A percentile compares a stretch with the other conserved stretches of the same genome.
phyloP scores from a whole-genome alignment of 768 basidiomycete species.

The Mycena rebaudengoi region DNA sequence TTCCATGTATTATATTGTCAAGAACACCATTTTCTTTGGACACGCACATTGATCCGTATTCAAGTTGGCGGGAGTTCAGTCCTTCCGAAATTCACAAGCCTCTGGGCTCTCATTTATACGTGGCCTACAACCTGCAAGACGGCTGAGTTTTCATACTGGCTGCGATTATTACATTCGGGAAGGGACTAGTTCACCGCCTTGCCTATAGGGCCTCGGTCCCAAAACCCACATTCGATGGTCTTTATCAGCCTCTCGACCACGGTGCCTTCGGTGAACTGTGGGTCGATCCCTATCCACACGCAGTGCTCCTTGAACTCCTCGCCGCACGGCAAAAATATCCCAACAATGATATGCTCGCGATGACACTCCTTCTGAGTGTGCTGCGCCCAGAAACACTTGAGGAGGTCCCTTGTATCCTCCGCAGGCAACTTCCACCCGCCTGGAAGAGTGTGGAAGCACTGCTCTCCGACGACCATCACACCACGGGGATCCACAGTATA shows the following conservation, averaged over 20 bases:
- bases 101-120: no score
- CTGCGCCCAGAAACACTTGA: background rate
- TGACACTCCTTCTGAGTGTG: background rate
- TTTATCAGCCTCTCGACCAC: conserved; percentile 2
- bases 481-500: background rate
- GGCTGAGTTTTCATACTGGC: no score
- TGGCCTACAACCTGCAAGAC: no score
- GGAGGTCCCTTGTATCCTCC: background rate
- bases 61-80: no score
- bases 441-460: background rate
- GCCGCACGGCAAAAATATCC: background rate
- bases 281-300: background rate
- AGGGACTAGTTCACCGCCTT: no score
- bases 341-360: background rate
- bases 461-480: background rate
- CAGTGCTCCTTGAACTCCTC: background rate
- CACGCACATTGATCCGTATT: no score
- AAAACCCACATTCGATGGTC: background rate
- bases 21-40: no score
- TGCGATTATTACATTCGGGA: no score
- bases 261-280: background rate
- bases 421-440: no score
- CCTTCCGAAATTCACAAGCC: no score
- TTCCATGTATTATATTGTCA: no score
- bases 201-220: no score